Conservation (phyloP, 2,329 filamentous ascomycete species). For the Penicillium sp. region DNA sequence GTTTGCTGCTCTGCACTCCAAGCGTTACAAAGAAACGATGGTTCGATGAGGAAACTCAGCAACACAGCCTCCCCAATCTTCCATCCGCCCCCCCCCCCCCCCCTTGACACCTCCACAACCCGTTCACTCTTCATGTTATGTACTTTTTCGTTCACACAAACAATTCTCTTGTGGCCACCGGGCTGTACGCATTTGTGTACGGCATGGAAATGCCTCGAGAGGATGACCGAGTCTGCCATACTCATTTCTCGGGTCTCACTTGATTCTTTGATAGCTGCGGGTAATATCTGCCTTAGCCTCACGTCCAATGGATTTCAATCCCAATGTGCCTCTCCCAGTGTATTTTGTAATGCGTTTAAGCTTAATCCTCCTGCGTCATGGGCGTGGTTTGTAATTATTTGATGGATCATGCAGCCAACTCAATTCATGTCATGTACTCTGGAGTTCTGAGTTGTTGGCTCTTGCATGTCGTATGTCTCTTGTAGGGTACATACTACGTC, state of each 20-base stretch:
- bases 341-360: constrained; percentile 2
- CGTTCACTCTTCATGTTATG: constrained; percentile 22
- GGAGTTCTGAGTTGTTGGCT: constrained; percentile 5
- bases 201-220: not conserved
- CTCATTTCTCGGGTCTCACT: constrained; percentile 5
- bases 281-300: constrained; percentile 9
- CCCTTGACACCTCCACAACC: constrained; percentile 5
- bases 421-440: constrained; percentile 9
- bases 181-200: constrained; percentile 9
- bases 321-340: constrained; percentile 7
- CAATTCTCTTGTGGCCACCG: not conserved
- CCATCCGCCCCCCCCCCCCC: not conserved
- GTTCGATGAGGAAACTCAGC: not conserved
- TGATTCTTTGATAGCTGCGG: constrained; percentile 7
- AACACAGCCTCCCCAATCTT: not conserved
- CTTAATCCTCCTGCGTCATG: constrained; percentile 2
- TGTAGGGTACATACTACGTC: not conserved
- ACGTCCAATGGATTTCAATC: constrained; percentile 8
- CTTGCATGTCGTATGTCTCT: not conserved
- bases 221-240: constrained; percentile 4
- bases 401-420: constrained; percentile 18
- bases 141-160: constrained; percentile 18
- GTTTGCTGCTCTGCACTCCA: not conserved
- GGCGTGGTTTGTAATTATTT: constrained; percentile 10
- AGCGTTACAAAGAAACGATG: not conserved